Conservation (phyloP, 345 rosid genomes). For the Eucalyptus marginata region DNA sequence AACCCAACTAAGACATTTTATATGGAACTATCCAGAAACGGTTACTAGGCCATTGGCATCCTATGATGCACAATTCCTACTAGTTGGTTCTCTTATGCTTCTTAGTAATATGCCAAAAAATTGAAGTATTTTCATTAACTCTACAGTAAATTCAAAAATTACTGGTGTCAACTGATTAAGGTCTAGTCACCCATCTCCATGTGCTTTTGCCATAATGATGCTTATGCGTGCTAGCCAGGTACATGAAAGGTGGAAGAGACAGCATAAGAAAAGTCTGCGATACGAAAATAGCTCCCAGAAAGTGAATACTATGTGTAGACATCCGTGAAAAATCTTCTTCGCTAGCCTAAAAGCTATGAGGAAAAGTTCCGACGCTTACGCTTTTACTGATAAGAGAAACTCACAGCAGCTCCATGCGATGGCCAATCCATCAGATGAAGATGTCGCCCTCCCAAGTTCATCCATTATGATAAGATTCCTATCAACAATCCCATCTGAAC, state of each 20-base stretch:
- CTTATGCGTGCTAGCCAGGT: neutral
- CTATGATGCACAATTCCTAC: neutral
- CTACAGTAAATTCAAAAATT: neutral
- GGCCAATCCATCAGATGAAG: constrained; percentile 91
- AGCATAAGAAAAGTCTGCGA: neutral
- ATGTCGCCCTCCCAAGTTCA: constrained; percentile 98
- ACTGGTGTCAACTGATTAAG: neutral
- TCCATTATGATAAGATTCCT: constrained; percentile 93
- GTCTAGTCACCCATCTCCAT: neutral
- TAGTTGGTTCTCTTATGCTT: neutral
- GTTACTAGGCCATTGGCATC: neutral
- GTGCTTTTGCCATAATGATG: neutral
- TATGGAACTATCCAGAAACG: neutral
- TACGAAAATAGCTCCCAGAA: neutral
- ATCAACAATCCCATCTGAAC: neutral
- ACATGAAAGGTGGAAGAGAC: neutral
- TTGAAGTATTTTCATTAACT: neutral
- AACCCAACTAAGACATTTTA: neutral
- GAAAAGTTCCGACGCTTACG: constrained; percentile 28
- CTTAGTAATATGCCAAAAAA: neutral
- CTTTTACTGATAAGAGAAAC: constrained; percentile 64
- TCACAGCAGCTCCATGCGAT: constrained; percentile 99
- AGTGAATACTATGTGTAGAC: neutral
- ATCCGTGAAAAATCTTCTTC: neutral
- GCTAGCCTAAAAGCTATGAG: neutral